Evolutionary conservation across 2,329 filamentous ascomycete genomes (phyloP).

Genomic region (Colletotrichum musicola): DNA sequence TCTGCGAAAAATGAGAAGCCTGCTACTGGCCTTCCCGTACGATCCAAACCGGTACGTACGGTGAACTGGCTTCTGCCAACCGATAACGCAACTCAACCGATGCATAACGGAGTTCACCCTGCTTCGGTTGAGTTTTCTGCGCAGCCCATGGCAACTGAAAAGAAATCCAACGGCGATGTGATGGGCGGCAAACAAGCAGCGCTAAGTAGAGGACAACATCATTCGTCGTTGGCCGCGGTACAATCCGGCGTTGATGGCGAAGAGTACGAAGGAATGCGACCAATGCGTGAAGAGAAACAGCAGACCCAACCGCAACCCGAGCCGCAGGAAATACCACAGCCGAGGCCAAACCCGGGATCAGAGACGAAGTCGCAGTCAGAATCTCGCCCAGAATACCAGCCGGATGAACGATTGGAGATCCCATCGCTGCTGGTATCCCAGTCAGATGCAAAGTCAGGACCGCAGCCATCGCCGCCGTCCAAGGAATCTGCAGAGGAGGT

Average conservation of each 20-base stretch:
- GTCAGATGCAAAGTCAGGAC: neutral
- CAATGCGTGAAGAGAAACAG: too few relatives aligned
- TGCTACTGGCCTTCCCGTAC: neutral
- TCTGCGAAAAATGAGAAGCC: neutral
- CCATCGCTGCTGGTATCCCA: neutral
- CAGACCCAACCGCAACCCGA: too few relatives aligned
- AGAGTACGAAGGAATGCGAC: too few relatives aligned
- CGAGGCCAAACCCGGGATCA: neutral
- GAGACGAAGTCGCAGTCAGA: neutral
- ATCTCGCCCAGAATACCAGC: neutral
- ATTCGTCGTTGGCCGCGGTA: neutral
- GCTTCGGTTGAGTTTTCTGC: neutral
- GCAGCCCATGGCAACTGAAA: neutral
- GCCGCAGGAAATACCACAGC: neutral
- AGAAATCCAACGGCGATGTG: neutral
- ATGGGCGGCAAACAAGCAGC: neutral
- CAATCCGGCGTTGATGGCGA: neutral
- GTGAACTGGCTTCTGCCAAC: constrained; percentile 34
- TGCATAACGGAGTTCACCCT: neutral
- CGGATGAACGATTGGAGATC: neutral
- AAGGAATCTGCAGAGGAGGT: neutral
- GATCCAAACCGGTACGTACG: constrained; percentile 13
- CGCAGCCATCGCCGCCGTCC: neutral
- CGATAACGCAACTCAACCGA: constrained; percentile 2
- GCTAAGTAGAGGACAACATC: neutral